These are phyloP conservation scores for Hibiscus syriacus DNA, from an alignment of 345 rosid species.

Conservation along the genomic window DNA sequence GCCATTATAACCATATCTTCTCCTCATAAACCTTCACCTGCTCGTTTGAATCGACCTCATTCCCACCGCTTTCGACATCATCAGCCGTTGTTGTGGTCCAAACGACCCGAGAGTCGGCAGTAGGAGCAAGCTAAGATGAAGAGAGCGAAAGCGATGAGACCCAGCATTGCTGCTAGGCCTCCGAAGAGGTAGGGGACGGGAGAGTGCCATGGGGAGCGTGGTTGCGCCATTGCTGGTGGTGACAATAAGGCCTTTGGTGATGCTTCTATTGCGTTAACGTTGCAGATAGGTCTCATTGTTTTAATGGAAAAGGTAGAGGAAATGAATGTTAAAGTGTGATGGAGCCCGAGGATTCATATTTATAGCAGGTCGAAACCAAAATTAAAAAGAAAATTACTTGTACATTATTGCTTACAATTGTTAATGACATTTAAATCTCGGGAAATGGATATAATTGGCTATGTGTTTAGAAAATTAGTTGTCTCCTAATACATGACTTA, in stretches of 20 bases:
- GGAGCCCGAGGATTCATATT: slow-evolving; percentile 6
- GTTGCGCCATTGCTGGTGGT: slow-evolving; percentile 18
- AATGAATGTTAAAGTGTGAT: background rate
- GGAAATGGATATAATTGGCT: no score
- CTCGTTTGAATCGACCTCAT: slow-evolving; percentile 21
- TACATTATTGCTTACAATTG: no score
- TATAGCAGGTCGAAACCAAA: no score
- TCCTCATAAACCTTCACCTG: slow-evolving; percentile 37
- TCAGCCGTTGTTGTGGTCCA: slow-evolving; percentile 13
- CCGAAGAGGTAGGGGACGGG: slow-evolving; percentile 78
- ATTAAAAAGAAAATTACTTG: no score
- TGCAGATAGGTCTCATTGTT: slow-evolving; percentile 19
- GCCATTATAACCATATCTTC: slow-evolving; percentile 65
- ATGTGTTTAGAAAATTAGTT: no score
- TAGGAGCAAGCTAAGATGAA: slow-evolving; percentile 67
- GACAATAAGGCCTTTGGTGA: slow-evolving; percentile 12
- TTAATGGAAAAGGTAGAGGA: background rate
- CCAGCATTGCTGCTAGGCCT: slow-evolving; percentile 70
- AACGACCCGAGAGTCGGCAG: slow-evolving; percentile 38
- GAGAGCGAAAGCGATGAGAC: slow-evolving; percentile 66
- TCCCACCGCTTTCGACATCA: slow-evolving; percentile 5
- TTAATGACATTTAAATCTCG: no score
- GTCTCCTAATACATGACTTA: no score
- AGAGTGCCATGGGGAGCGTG: slow-evolving; percentile 66
- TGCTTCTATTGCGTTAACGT: background rate